Evolutionary conservation across 2,329 filamentous ascomycete species (phyloP).

Genomic region (Cercospora sojina): DNA sequence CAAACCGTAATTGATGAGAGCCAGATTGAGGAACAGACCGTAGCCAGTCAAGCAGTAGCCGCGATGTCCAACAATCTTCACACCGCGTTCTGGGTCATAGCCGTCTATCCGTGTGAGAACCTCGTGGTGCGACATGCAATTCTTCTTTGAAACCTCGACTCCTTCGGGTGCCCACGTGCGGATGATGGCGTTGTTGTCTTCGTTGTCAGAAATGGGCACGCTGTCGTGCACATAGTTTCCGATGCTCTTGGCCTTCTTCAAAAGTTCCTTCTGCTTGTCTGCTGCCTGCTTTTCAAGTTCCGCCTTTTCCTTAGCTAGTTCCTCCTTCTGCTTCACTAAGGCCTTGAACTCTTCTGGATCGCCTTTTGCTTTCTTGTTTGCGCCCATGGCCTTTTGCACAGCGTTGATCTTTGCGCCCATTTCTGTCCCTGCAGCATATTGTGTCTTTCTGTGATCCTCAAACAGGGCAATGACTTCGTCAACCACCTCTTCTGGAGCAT

Average conservation of each 20-base stretch:
- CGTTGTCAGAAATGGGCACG: constrained; percentile 78
- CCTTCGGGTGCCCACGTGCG: constrained; percentile 79
- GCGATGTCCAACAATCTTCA: constrained; percentile 90
- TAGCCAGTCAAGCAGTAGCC: constrained; percentile 90
- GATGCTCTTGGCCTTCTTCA: constrained; percentile 77
- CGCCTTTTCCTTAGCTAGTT: constrained; percentile 80
- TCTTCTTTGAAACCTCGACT: constrained; percentile 69
- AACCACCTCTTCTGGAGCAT: constrained; percentile 77
- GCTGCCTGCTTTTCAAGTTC: constrained; percentile 69
- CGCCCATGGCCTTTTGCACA: constrained; percentile 83
- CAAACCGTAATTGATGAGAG: constrained; percentile 90
- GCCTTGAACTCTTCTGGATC: constrained; percentile 77
- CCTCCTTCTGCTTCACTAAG: constrained; percentile 73
- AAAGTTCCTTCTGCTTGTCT: constrained; percentile 71
- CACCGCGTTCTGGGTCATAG: constrained; percentile 88
- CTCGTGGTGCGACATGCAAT: constrained; percentile 88
- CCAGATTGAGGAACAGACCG: constrained; percentile 88
- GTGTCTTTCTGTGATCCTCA: constrained; percentile 73
- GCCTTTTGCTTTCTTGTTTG: constrained; percentile 94
- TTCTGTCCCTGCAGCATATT: constrained; percentile 63
- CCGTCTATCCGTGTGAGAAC: constrained; percentile 84
- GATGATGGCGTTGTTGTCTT: constrained; percentile 76
- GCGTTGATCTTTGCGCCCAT: constrained; percentile 82
- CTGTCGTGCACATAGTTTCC: constrained; percentile 90
- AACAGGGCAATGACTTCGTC: constrained; percentile 88